Evolutionary conservation across 2,329 filamentous ascomycete genomes (phyloP).

Genomic region (Fusarium subglutinans): DNA sequence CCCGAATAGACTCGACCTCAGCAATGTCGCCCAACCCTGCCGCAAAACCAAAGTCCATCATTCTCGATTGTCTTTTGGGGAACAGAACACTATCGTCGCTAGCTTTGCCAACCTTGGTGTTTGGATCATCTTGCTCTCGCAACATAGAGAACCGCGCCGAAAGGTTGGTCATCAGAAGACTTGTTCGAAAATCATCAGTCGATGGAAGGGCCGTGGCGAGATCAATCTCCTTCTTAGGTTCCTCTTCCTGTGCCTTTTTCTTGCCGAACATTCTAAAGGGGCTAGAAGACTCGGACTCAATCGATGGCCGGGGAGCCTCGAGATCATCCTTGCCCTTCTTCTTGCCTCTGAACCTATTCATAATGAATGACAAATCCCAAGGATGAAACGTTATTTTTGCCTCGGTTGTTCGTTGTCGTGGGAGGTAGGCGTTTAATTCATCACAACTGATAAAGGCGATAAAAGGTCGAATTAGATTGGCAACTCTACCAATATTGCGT

Average conservation of each 20-base stretch:
- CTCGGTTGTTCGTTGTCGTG: background rate
- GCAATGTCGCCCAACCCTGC: slow-evolving; percentile 81
- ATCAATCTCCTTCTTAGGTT: slow-evolving; percentile 74
- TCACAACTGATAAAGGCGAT: slow-evolving; percentile 11
- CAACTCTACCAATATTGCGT: slow-evolving; percentile 18
- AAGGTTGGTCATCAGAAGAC: slow-evolving; percentile 92
- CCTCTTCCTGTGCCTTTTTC: slow-evolving; percentile 64
- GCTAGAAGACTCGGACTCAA: slow-evolving; percentile 63
- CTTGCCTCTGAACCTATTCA: slow-evolving; percentile 82
- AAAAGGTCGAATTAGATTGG: slow-evolving; percentile 20
- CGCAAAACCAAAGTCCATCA: slow-evolving; percentile 73
- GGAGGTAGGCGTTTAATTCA: slow-evolving; percentile 32
- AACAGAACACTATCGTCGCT: slow-evolving; percentile 93
- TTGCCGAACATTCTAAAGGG: slow-evolving; percentile 66
- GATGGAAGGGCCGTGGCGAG: slow-evolving; percentile 79
- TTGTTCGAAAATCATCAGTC: slow-evolving; percentile 91
- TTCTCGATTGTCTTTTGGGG: slow-evolving; percentile 80
- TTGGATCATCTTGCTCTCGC: slow-evolving; percentile 91
- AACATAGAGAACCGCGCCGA: slow-evolving; percentile 98
- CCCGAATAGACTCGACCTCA: slow-evolving; percentile 84
- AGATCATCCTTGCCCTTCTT: slow-evolving; percentile 73
- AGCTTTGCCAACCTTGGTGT: slow-evolving; percentile 88
- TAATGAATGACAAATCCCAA: slow-evolving; percentile 46
- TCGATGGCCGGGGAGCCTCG: slow-evolving; percentile 56
- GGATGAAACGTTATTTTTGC: background rate